These are phyloP conservation scores for Penicillium oxalicum DNA, from an alignment of 2,329 filamentous ascomycete genomes.

Conservation along the genomic window DNA sequence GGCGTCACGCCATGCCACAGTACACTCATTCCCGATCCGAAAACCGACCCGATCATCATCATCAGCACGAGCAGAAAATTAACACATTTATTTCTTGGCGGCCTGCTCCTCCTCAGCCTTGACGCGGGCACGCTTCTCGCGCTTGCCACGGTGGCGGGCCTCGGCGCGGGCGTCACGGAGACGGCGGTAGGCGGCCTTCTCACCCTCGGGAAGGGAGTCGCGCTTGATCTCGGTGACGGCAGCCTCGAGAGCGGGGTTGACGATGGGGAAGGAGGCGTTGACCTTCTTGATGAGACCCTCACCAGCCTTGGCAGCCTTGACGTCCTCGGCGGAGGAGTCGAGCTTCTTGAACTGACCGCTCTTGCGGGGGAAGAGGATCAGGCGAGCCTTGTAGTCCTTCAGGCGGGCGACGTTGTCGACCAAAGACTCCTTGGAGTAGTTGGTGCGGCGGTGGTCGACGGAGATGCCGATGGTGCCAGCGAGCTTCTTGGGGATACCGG, in stretches of 20 bases:
- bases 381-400: slow-evolving; percentile 91
- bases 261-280: slow-evolving; percentile 64
- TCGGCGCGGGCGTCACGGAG: slow-evolving; percentile 81
- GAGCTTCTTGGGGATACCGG: slow-evolving; percentile 88
- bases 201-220: slow-evolving; percentile 69
- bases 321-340: slow-evolving; percentile 77
- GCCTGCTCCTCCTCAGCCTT: slow-evolving; percentile 63
- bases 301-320: slow-evolving; percentile 62
- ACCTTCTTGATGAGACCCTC: slow-evolving; percentile 50
- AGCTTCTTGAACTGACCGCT: slow-evolving; percentile 89
- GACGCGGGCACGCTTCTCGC: slow-evolving; percentile 89
- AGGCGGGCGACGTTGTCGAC: slow-evolving; percentile 93
- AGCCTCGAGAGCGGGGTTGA: slow-evolving; percentile 51
- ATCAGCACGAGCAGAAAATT: slow-evolving; percentile 29
- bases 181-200: slow-evolving; percentile 80
- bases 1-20: slow-evolving; percentile 34
- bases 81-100: slow-evolving; percentile 47
- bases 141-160: slow-evolving; percentile 70
- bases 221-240: slow-evolving; percentile 72
- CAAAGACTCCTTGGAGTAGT: slow-evolving; percentile 93
- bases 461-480: slow-evolving; percentile 95
- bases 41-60: slow-evolving; percentile 39
- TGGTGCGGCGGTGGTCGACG: slow-evolving; percentile 93
- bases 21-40: slow-evolving; percentile 31
- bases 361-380: slow-evolving; percentile 97